Base-by-base conservation (phyloP, 306 rosid species). In the Coriaria nepalensis region DNA sequence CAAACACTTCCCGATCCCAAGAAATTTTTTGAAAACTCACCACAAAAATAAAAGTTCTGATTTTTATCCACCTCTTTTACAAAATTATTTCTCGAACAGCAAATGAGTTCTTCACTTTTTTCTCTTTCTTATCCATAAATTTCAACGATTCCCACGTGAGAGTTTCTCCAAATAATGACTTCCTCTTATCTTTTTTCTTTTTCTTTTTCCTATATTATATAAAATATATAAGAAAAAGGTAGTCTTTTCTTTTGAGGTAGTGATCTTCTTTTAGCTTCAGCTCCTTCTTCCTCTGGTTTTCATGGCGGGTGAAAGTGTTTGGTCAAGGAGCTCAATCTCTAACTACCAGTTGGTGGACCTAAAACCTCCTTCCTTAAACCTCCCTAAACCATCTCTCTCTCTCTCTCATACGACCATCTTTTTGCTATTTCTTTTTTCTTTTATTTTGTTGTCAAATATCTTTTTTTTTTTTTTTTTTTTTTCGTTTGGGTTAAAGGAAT, bases 281-380 rank as follows among this genome's bases (percentile, higher is more conserved):
- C 52, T 50, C 48, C 63, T 47, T 5, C 47, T 12, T 52, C 34
- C 33, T 37, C 45, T 52, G 37, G 47, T 48, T 35, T 11, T 50
- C 45, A 29, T 57, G 29, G 37, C 44, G 37, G 76, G 61, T 65
- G 51, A 66, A 43, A 14, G 65, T 7, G 64, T 74, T 75, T 68
- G 81, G 83, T 73, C 73, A 68, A 63, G 70, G 34, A 70, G 72
- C 76, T 67, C 64, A 67, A 69, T 82, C 81, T 60, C 62, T 70
- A 82, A 70, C 93, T n/a, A 75, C 81, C 83, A 75, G 83, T 82
- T 65, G 82, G 83, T 82, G 54, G 59, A 75, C 67, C 75, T 65
- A 53, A 68, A 70, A 61, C 58, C 73, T 68, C 69, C 65, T 52
- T 57, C 37, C 76, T 52, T 61, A 71, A 68, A 62, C 74, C 79